Percentiles rank a stretch among this genome's conserved stretches.
phyloP scores from a whole-genome alignment of 176 grass and related monocot genomes.

The Typha latifolia region DNA sequence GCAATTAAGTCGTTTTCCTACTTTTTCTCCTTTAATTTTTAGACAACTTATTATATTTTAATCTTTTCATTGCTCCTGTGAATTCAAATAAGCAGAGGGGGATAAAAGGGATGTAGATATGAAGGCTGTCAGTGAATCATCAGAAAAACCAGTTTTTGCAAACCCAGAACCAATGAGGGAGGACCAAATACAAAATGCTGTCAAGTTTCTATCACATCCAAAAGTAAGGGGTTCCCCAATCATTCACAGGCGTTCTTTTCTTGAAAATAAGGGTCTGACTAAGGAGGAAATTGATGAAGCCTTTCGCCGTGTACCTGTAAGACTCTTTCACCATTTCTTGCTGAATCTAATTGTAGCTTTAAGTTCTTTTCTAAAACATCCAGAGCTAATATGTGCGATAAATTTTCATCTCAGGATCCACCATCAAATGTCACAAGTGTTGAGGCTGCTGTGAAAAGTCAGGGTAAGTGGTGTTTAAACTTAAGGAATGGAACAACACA shows the following conservation, averaged over 20 bases:
- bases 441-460: slow-evolving; percentile 19
- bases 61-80: no score
- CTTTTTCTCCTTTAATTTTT: neutral
- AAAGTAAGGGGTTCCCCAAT: slow-evolving; percentile 19
- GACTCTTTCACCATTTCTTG: neutral
- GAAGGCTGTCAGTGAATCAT: slow-evolving; percentile 9
- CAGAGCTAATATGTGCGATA: neutral
- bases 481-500: neutral
- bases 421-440: slow-evolving; percentile 23
- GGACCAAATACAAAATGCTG: slow-evolving; percentile 21
- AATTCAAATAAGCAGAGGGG: neutral
- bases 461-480: slow-evolving; percentile 31
- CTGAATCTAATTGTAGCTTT: no score
- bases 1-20: no score
- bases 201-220: slow-evolving; percentile 24
- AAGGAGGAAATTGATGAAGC: slow-evolving; percentile 34
- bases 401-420: slow-evolving; percentile 19
- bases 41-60: neutral
- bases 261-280: slow-evolving; percentile 19
- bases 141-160: neutral
- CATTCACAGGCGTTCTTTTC: slow-evolving; percentile 19
- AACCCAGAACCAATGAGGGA: slow-evolving; percentile 11
- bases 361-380: no score
- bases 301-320: slow-evolving; percentile 20
- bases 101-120: slow-evolving; percentile 6